Conservation (phyloP, 2,329 filamentous ascomycete species). For the Cladosporium sp. region DNA sequence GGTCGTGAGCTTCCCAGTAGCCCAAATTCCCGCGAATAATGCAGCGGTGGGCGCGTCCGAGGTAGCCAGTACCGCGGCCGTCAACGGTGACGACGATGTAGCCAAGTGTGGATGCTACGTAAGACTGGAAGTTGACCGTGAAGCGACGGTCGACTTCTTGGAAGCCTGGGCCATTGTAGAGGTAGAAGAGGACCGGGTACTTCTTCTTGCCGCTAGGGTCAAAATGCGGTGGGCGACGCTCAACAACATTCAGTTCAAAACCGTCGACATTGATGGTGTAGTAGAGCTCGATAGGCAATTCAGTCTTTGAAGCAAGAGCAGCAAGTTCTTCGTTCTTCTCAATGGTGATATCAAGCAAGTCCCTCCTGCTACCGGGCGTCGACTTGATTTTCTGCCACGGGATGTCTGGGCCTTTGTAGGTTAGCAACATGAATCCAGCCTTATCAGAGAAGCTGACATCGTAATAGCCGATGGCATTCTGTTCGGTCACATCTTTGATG, state of each 20-base stretch:
- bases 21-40: constrained; percentile 81
- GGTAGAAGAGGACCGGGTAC: constrained; percentile 91
- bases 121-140: constrained; percentile 82
- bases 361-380: constrained; percentile 62
- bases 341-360: constrained; percentile 63
- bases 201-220: constrained; percentile 62
- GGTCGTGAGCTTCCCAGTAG: constrained; percentile 78
- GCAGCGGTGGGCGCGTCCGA: constrained; percentile 78
- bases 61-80: constrained; percentile 86
- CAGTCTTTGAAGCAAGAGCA: constrained; percentile 66
- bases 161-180: constrained; percentile 93
- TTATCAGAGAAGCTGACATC: constrained; percentile 76
- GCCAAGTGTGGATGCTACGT: constrained; percentile 76
- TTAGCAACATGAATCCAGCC: constrained; percentile 77
- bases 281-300: constrained; percentile 79
- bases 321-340: constrained; percentile 74
- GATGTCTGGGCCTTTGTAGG: constrained; percentile 77
- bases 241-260: constrained; percentile 67
- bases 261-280: constrained; percentile 81
- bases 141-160: constrained; percentile 82
- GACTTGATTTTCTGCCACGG: constrained; percentile 89
- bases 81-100: constrained; percentile 96
- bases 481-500: constrained; percentile 70
- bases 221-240: constrained; percentile 88
- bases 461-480: constrained; percentile 71